Conservation (phyloP, 352 stramenopile species). For the Phytopythium kandeliae region DNA sequence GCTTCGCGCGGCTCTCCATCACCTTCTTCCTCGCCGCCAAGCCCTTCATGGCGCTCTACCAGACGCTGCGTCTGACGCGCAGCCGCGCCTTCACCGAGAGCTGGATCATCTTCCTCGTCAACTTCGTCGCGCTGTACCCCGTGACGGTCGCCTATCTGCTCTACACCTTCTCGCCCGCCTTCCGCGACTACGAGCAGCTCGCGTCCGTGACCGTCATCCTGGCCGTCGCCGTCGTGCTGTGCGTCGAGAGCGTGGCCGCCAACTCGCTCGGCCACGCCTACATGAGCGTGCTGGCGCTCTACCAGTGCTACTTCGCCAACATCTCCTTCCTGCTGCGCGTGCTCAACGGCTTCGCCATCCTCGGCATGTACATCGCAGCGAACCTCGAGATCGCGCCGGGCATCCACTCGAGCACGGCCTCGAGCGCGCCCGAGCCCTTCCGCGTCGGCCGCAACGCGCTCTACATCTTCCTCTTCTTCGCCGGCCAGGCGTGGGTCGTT, state of each 20-base stretch:
- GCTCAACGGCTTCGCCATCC: constrained; percentile 46
- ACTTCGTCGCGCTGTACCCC: constrained; percentile 77
- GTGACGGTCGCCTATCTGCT: constrained; percentile 51
- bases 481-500: constrained; percentile 72
- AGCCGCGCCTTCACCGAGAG: constrained; percentile 44
- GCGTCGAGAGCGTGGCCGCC: constrained; percentile 51
- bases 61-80: constrained; percentile 39
- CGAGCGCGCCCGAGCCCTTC: constrained; percentile 23
- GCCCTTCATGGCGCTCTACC: constrained; percentile 74
- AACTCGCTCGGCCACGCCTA: constrained; percentile 75
- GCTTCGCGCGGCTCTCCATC: constrained; percentile 63
- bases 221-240: constrained; percentile 53
- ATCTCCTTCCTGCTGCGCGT: constrained; percentile 69
- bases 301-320: constrained; percentile 83
- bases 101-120: constrained; percentile 68
- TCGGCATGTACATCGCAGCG: constrained; percentile 55
- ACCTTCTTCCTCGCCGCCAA: constrained; percentile 63
- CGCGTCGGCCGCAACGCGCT: constrained; percentile 60
- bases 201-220: constrained; percentile 47
- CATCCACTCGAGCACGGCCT: constrained; percentile 25
- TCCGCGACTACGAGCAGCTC: constrained; percentile 56
- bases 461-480: constrained; percentile 84
- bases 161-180: constrained; percentile 59
- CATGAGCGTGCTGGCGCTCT: constrained; percentile 70
- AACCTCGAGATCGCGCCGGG: constrained; percentile 54